Evolutionary conservation across 106 monocot genomes (phyloP).

Genomic region (Platanthera guangdongensis): DNA sequence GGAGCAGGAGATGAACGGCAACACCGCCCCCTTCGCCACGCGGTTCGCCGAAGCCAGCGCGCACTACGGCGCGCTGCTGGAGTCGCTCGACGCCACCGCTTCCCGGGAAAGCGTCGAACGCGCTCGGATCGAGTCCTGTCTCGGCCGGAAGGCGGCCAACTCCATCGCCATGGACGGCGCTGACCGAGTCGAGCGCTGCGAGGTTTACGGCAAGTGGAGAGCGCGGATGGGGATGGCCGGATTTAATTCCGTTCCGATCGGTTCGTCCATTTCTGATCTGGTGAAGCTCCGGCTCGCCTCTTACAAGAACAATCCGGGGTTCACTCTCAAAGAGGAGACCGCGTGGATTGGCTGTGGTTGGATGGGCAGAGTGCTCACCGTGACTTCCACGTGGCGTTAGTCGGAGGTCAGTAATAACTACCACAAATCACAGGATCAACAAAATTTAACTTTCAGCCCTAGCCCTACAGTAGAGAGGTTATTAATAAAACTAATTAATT

Average conservation of each 20-base stretch:
- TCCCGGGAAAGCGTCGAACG: constrained; percentile 30
- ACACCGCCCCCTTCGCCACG: constrained; percentile 58
- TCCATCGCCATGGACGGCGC: constrained; percentile 44
- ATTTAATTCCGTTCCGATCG: constrained; percentile 25
- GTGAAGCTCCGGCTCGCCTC: constrained; percentile 25
- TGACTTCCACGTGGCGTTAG: constrained; percentile 64
- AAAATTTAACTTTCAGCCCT: neutral
- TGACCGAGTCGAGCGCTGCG: constrained; percentile 65
- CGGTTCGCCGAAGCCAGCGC: constrained; percentile 55
- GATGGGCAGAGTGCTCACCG: constrained; percentile 46
- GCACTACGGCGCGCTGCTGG: constrained; percentile 54
- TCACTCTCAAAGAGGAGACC: constrained; percentile 36
- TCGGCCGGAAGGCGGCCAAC: constrained; percentile 47
- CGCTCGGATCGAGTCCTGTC: constrained; percentile 34
- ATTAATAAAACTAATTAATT: neutral
- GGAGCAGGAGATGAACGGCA: constrained; percentile 74
- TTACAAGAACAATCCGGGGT: constrained; percentile 27
- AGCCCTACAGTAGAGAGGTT: neutral
- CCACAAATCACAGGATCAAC: neutral
- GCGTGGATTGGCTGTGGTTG: constrained; percentile 45
- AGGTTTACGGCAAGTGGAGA: constrained; percentile 80
- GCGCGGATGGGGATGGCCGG: constrained; percentile 80
- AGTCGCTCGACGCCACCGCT: constrained; percentile 43
- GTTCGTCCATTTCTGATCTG: constrained; percentile 23
- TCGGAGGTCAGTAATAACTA: neutral